phyloP scores from a whole-genome alignment of 306 rosid genomes.

The Trichosanthes cucumerina region DNA sequence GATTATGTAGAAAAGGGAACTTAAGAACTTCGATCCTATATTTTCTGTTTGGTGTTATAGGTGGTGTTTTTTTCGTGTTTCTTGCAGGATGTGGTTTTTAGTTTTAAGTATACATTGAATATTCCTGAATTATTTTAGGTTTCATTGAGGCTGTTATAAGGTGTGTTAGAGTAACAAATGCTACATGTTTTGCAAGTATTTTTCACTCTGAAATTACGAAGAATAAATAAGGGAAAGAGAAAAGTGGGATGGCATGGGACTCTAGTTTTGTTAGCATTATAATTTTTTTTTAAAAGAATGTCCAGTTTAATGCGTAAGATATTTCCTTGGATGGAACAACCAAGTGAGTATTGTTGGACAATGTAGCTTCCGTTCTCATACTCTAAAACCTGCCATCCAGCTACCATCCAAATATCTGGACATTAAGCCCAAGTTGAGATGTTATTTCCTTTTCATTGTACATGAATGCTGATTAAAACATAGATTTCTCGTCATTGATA shows the following conservation, averaged over 20 bases:
- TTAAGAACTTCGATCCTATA: background rate
- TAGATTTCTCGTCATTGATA: conserved; percentile 12
- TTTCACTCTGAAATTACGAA: background rate
- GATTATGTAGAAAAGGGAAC: background rate
- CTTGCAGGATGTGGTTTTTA: background rate
- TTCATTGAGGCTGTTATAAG: background rate
- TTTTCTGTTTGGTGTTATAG: background rate
- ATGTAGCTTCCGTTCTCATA: background rate
- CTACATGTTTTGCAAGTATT: background rate
- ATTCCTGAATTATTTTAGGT: background rate
- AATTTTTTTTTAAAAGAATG: background rate
- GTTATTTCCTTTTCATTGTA: background rate
- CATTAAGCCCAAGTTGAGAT: background rate
- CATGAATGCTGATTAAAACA: background rate
- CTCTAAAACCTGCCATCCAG: background rate
- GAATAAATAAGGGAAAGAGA: background rate
- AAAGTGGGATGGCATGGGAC: background rate
- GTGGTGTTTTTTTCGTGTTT: background rate
- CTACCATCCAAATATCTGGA: background rate
- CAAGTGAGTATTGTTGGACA: background rate
- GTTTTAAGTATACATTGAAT: background rate
- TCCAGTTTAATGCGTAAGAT: background rate
- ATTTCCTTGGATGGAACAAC: background rate
- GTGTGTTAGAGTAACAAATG: background rate
- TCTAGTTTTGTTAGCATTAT: background rate